Percentiles rank a stretch among this genome's conserved stretches.
Conservation (phyloP, 768 basidiomycete species). For the Boletus coccyginus region DNA sequence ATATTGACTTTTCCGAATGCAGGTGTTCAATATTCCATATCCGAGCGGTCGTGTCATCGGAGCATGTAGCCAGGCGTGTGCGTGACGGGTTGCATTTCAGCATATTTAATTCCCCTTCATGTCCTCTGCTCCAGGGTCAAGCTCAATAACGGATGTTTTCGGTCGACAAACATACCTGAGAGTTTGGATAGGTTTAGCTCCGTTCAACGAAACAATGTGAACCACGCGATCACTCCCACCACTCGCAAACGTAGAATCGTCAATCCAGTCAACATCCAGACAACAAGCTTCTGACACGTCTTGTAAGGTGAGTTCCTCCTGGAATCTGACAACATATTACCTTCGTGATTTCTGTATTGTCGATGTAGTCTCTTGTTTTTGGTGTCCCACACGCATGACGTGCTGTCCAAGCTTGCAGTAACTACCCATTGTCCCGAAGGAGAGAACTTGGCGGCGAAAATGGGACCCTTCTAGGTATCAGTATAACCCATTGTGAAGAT, state of each 20-base stretch:
- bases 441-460: constrained; percentile 79
- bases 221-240: constrained; percentile 69
- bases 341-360: constrained; percentile 65
- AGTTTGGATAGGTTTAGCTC: constrained; percentile 54
- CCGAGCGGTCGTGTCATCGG: constrained; percentile 76
- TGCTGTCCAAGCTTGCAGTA: constrained; percentile 76
- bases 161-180: constrained; percentile 47
- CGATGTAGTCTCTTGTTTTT: constrained; percentile 54
- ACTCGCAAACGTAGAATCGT: constrained; percentile 66
- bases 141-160: background rate
- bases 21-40: constrained; percentile 68
- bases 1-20: constrained; percentile 23
- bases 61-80: constrained; percentile 74
- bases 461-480: constrained; percentile 58
- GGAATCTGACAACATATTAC: constrained; percentile 35
- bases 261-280: constrained; percentile 79
- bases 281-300: constrained; percentile 57
- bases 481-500: constrained; percentile 4
- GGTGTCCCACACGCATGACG: constrained; percentile 78
- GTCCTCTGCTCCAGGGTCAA: constrained; percentile 48
- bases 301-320: constrained; percentile 2
- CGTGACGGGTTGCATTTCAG: constrained; percentile 65
- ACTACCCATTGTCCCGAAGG: constrained; percentile 68
- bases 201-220: constrained; percentile 56
- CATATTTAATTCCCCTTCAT: constrained; percentile 75